A percentile compares a stretch with the other conserved stretches of the same genome.
Evolutionary conservation across 1,139 yeast genomes (phyloP).

Genomic region (Hemisphaericaspora xylanilytica): DNA sequence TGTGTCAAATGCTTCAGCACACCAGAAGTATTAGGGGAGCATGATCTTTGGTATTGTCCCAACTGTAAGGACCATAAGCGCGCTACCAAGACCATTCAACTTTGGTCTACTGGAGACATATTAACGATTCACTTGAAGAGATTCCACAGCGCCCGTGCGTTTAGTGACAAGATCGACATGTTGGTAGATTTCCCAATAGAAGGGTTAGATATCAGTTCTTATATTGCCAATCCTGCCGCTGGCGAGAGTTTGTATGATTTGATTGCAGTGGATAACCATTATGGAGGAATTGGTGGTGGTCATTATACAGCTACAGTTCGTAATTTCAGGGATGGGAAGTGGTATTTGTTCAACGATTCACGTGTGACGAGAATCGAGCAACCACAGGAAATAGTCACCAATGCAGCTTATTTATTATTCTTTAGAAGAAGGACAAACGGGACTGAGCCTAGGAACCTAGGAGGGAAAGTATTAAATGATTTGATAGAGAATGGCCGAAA

Average conservation of each 20-base stretch:
- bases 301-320: constrained; percentile 91
- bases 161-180: constrained; percentile 86
- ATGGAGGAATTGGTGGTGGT: constrained; percentile 96
- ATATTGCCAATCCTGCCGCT: constrained; percentile 41
- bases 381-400: constrained; percentile 63
- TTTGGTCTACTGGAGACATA: constrained; percentile 91
- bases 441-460: constrained; percentile 29
- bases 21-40: constrained; percentile 83
- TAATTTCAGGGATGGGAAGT: constrained; percentile 69
- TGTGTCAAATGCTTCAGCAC: constrained; percentile 75
- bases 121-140: constrained; percentile 87
- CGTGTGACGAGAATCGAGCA: constrained; percentile 58
- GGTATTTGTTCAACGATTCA: constrained; percentile 94
- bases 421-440: constrained; percentile 49
- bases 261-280: constrained; percentile 92
- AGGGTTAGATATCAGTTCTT: constrained; percentile 68
- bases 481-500: constrained; percentile 26
- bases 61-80: constrained; percentile 83
- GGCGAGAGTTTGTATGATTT: constrained; percentile 62
- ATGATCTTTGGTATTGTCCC: constrained; percentile 95
- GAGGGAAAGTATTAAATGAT: constrained; percentile 31
- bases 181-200: constrained; percentile 85
- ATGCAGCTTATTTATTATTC: constrained; percentile 86
- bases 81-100: constrained; percentile 86
- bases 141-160: constrained; percentile 80